phyloP scores from a whole-genome alignment of 1,139 yeast genomes.

The Candida anutae region DNA sequence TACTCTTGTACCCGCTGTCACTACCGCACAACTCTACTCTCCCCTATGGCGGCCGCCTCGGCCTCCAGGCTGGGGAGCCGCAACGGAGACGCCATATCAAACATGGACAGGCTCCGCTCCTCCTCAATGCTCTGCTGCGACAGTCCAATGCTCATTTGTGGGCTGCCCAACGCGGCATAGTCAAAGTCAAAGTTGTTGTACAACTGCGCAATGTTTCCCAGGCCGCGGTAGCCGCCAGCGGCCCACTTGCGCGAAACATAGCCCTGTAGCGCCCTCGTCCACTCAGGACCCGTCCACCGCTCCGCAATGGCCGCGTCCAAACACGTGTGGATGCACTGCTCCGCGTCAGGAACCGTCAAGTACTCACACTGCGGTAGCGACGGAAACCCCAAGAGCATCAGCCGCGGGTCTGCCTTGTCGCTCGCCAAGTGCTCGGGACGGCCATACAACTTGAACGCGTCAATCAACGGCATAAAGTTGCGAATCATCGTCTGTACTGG shows the following conservation, averaged over 20 bases:
- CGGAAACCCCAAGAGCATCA: slow-evolving; percentile 49
- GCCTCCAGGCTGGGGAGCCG: too few relatives aligned
- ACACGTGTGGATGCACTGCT: slow-evolving; percentile 23
- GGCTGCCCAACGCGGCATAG: slow-evolving; percentile 12
- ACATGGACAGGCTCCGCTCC: too few relatives aligned
- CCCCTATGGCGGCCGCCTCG: too few relatives aligned
- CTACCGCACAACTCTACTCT: too few relatives aligned
- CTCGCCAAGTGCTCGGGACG: slow-evolving; percentile 44
- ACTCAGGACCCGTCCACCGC: slow-evolving; percentile 32
- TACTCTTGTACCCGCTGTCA: too few relatives aligned
- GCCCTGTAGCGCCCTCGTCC: slow-evolving; percentile 21
- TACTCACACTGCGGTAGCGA: slow-evolving; percentile 49
- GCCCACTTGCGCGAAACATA: slow-evolving; percentile 3
- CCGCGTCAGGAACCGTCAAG: slow-evolving; percentile 33
- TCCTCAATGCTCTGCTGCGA: too few relatives aligned
- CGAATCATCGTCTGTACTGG: slow-evolving; percentile 54
- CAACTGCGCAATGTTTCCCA: slow-evolving; percentile 25
- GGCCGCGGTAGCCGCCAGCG: slow-evolving; percentile 17
- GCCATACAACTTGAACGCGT: slow-evolving; percentile 48
- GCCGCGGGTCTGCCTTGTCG: slow-evolving; percentile 35
- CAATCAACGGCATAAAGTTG: slow-evolving; percentile 44
- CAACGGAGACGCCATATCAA: too few relatives aligned
- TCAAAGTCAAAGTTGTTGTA: slow-evolving; percentile 22
- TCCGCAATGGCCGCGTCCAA: slow-evolving; percentile 21
- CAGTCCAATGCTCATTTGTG: slow-evolving; percentile 8